phyloP scores from a whole-genome alignment of 2,329 filamentous ascomycete genomes.

The Rhynchosporium secalis region DNA sequence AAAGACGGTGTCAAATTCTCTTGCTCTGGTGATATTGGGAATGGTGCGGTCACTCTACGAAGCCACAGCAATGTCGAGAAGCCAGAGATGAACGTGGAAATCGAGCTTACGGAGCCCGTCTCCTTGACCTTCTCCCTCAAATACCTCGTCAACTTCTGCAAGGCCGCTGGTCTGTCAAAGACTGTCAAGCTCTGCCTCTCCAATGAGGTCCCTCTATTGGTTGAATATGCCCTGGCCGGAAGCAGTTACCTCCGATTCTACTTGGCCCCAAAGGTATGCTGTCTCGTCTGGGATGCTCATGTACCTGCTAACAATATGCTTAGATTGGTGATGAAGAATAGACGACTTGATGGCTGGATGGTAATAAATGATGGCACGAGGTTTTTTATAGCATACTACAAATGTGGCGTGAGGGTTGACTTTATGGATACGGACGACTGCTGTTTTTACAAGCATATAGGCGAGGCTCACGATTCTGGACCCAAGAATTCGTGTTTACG shows the following conservation, averaged over 20 bases:
- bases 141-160: constrained; percentile 99
- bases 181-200: constrained; percentile 91
- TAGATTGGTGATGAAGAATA: constrained; percentile 72
- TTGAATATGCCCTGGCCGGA: constrained; percentile 81
- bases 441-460: constrained; percentile 15
- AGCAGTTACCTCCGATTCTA: constrained; percentile 96
- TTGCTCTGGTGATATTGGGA: constrained; percentile 92
- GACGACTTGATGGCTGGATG: constrained; percentile 27
- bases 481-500: constrained; percentile 19
- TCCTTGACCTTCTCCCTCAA: constrained; percentile 96
- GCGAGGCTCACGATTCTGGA: constrained; percentile 14
- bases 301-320: constrained; percentile 26
- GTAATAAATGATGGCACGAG: constrained; percentile 35
- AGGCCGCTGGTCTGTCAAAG: constrained; percentile 80
- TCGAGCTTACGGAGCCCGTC: constrained; percentile 89
- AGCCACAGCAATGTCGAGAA: constrained; percentile 89
- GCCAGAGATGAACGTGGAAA: constrained; percentile 79
- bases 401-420: constrained; percentile 37
- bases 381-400: constrained; percentile 34
- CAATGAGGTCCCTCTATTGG: constrained; percentile 91
- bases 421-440: constrained; percentile 36
- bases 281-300: neutral
- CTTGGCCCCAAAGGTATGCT: constrained; percentile 85
- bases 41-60: constrained; percentile 87
- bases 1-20: constrained; percentile 98